A percentile compares a stretch with the other conserved stretches of the same genome.
phyloP scores from a whole-genome alignment of 2,329 filamentous ascomycete species.

The Hypoxylon sp. region DNA sequence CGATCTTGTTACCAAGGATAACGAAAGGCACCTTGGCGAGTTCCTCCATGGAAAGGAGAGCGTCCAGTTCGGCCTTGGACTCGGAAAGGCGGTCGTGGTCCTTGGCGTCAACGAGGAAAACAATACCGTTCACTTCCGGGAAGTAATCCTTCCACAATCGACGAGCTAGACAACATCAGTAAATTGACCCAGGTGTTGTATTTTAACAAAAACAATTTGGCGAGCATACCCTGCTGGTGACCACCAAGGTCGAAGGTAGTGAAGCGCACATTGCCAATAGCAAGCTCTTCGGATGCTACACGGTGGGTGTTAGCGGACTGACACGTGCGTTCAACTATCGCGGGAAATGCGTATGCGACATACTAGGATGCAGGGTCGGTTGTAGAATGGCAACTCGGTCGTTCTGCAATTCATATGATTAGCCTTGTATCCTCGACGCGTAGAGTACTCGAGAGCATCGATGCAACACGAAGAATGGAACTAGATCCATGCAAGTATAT shows the following conservation, averaged over 20 bases:
- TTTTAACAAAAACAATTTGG: background rate
- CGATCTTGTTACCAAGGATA: slow-evolving; percentile 98
- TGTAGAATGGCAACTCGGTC: slow-evolving; percentile 91
- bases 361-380: slow-evolving; percentile 91
- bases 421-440: slow-evolving; percentile 10
- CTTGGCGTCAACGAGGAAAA: slow-evolving; percentile 98
- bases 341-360: slow-evolving; percentile 48
- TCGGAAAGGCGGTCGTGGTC: slow-evolving; percentile 94
- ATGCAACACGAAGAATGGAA: no score
- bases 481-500: no score
- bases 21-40: slow-evolving; percentile 95
- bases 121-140: slow-evolving; percentile 94
- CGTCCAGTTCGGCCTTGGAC: slow-evolving; percentile 96
- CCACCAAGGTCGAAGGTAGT: slow-evolving; percentile 94
- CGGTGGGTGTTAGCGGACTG: slow-evolving; percentile 38
- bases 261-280: slow-evolving; percentile 92
- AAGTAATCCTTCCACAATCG: slow-evolving; percentile 98
- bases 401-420: slow-evolving; percentile 64
- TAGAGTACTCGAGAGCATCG: slow-evolving; percentile 9
- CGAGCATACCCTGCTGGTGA: slow-evolving; percentile 80
- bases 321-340: slow-evolving; percentile 34
- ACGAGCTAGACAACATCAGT: slow-evolving; percentile 66
- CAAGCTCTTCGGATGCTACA: slow-evolving; percentile 86
- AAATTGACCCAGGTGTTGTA: slow-evolving; percentile 2
- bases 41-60: slow-evolving; percentile 95